Conservation (phyloP, 805 yeast species). For the Yarrowia sp. region DNA sequence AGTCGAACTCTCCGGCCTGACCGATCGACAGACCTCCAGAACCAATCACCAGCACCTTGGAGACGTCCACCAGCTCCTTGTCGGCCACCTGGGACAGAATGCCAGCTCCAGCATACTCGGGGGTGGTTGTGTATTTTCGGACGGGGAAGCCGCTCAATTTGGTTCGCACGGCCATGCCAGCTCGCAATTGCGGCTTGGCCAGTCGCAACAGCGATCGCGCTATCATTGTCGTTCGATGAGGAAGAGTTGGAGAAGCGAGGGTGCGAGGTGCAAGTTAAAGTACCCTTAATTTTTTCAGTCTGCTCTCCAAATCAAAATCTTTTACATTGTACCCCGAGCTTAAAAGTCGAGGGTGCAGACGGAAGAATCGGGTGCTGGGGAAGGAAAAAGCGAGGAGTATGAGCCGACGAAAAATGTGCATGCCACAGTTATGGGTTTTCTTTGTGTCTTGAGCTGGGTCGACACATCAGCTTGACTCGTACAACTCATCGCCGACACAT, state of each 20-base stretch:
- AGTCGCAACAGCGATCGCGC: conserved; percentile 39
- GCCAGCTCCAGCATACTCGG: conserved; percentile 51
- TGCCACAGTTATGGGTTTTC: too few relatives aligned
- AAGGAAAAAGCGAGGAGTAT: conserved; percentile 23
- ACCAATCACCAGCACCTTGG: conserved; percentile 89
- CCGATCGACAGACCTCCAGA: conserved; percentile 98
- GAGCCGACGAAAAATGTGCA: too few relatives aligned
- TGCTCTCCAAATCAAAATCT: conserved; percentile 25
- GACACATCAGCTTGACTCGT: not conserved
- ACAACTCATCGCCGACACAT: not conserved
- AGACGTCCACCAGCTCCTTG: conserved; percentile 71
- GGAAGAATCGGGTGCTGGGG: conserved; percentile 16
- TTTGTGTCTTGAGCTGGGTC: too few relatives aligned
- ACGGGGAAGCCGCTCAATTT: conserved; percentile 6
- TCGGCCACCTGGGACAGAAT: conserved; percentile 49
- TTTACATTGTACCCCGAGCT: conserved; percentile 14
- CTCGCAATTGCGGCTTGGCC: conserved; percentile 39
- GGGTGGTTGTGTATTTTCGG: conserved; percentile 33
- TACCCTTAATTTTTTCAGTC: conserved; percentile 12
- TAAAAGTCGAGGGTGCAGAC: conserved; percentile 16
- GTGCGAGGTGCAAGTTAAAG: conserved; percentile 32
- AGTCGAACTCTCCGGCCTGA: conserved; percentile 98
- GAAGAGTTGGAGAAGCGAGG: not conserved
- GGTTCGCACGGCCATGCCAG: conserved; percentile 34
- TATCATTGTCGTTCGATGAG: conserved; percentile 12